Conservation (phyloP, 1,284 basidiomycete species). For the Porogramme epimiltina region DNA sequence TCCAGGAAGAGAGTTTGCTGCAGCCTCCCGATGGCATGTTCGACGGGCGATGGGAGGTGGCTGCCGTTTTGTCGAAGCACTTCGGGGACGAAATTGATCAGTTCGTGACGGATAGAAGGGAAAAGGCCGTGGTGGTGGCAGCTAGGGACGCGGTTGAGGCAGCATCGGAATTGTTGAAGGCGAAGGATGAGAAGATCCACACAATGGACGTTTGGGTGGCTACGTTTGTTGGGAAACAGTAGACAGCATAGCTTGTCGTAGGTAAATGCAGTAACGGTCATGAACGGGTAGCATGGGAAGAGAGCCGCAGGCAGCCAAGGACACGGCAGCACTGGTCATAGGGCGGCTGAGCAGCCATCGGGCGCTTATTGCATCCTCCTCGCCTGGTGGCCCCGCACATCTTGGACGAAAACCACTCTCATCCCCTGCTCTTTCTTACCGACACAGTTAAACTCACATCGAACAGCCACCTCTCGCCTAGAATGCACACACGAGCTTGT, state of each 20-base stretch:
- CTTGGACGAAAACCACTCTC: background rate
- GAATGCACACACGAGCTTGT: background rate
- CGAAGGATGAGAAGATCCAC: slow-evolving; percentile 22
- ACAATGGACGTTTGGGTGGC: slow-evolving; percentile 39
- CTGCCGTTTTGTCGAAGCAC: slow-evolving; percentile 18
- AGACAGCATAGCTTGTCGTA: too few species aligned
- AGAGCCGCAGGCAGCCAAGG: too few species aligned
- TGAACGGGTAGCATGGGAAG: too few species aligned
- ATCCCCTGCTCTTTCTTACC: background rate
- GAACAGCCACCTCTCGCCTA: background rate
- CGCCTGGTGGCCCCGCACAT: background rate
- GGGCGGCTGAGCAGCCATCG: too few species aligned
- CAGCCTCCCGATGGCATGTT: slow-evolving; percentile 31
- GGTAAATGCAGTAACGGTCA: too few species aligned
- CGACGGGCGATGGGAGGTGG: slow-evolving; percentile 42
- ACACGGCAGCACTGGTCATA: too few species aligned
- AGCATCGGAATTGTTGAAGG: slow-evolving; percentile 17
- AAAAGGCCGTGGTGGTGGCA: slow-evolving; percentile 31
- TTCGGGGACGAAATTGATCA: slow-evolving; percentile 27
- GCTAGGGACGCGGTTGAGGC: slow-evolving; percentile 30
- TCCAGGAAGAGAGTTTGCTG: slow-evolving; percentile 30
- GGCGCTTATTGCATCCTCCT: too few species aligned
- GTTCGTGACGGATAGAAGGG: slow-evolving; percentile 28
- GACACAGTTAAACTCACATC: background rate
- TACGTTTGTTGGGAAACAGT: slow-evolving; percentile 7